Base-by-base conservation (phyloP, 176 grass and related monocot species). In the Juncus effusus region DNA sequence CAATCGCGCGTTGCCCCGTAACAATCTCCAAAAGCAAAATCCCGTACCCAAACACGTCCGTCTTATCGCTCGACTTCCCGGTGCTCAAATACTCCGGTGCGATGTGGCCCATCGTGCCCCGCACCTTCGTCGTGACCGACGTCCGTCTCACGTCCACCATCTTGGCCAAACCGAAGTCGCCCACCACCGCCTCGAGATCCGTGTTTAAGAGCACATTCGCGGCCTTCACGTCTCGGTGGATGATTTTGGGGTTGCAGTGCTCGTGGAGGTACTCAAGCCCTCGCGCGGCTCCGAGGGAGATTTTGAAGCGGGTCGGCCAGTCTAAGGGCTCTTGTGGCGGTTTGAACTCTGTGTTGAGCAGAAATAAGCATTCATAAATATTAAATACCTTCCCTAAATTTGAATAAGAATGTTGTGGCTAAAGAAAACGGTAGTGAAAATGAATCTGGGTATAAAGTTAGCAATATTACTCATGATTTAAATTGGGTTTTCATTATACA, bases 191-290 rank as follows among this genome's bases (percentile, higher is more conserved):
- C 65, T 96, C 87, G 10, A 96, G 80, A 51, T 88, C 82, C 37
- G 60, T 76, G 78, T 91, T 84, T 2, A 96, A 84, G 60, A 91
- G 66, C 68, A 96, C 49, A 40, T 96, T 96, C 13, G 87, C 91
- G 70, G 91, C 87, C 77, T 91, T 96, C 60, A 91, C 87, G 38
- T 96, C 91, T 37, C 91, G 84, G 65, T 96, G 91, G 40, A 96
- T 96, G 28, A 96, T 83, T 62, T 88, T 96, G 36, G 91, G 91
- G 53, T 91, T 85, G 75, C 91, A 91, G 49, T 91, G 84, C 61
- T 96, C 91, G 59, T 96, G 91, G 58, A 96, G 84, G 65, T 96
- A 96, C 55, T 88, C 84, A 56, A 96, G 68, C 50, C 91, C 91
- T 76, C 70, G 65, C 37, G 91, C 91, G 63, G 91, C 64, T 3